Base-by-base conservation (phyloP, 495 filamentous ascomycete genomes). In the Durotheca rogersii region DNA sequence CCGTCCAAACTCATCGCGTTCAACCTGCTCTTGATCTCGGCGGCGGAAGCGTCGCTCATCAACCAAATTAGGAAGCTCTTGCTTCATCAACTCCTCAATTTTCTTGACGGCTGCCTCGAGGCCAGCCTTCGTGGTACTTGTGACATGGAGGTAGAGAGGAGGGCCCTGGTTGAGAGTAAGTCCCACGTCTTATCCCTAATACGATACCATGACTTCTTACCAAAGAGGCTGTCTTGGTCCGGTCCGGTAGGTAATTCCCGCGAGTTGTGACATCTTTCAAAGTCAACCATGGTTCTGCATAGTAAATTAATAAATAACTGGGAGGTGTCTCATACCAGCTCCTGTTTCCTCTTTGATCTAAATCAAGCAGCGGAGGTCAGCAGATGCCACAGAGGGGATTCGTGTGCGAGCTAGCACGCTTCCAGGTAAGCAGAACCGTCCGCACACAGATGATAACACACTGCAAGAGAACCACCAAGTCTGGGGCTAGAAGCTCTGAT, bases 311-410 rank as follows among this genome's bases (percentile, higher is more conserved):
- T 62, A 68, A 66, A 69, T 67, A 68, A 63, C 39, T 67, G 56
- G 59, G 61, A 69, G 62, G 80, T 71, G 65, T 77, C 70, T 85
- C 93, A 84, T 98, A 98, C 93, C 93, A 78, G 93, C 92, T 84
- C 93, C 93, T 86, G 93, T 96, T 66, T 96, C 88, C 76, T 97
- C 91, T 88, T 96, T 95, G 60, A 98, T 98, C 93, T 98, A 96
- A 68, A 89, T 88, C 87, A 93, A 81, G 87, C 81, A 86, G 73
- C 71, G 69, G 81, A 85, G 82, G 93, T 98, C 85, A 98, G 93
- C 91, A 94, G 85, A 87, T 89, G 89, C 84, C 87, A 90, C 83
- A 81, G 83, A 88, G 85, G 83, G 76, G 69, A 74, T 66, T 77
- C 71, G 69, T 76, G 74, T 69, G 67, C 68, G 79, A 86, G 83